These are phyloP conservation scores for Beauveria australis DNA, from an alignment of 2,329 filamentous ascomycete species.

Conservation along the genomic window DNA sequence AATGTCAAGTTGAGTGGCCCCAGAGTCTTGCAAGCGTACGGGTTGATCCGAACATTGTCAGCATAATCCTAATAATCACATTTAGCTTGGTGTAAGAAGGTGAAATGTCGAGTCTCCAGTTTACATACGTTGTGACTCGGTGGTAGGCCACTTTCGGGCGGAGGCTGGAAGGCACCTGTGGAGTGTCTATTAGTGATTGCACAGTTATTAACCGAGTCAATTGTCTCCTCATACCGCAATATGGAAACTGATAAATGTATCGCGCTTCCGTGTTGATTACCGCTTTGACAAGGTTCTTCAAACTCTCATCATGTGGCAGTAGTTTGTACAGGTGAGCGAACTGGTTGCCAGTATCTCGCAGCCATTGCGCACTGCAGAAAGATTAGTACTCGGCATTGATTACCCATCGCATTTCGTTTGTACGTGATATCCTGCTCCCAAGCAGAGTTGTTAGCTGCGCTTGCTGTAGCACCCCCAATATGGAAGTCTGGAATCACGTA, in stretches of 20 bases:
- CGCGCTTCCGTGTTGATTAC: conserved; percentile 64
- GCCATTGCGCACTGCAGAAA: conserved; percentile 45
- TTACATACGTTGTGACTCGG: conserved; percentile 18
- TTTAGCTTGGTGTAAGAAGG: background rate
- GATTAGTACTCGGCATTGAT: background rate
- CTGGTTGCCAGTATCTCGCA: conserved; percentile 74
- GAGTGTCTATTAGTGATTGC: background rate
- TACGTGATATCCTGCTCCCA: conserved; percentile 19
- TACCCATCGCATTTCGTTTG: background rate
- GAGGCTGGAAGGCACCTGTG: conserved; percentile 76
- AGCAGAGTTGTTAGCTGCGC: background rate
- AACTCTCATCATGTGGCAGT: conserved; percentile 45
- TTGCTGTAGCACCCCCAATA: background rate
- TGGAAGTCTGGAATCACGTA: conserved; percentile 63
- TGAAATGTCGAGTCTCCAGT: background rate
- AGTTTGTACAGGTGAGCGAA: conserved; percentile 60
- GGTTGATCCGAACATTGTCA: conserved; percentile 17
- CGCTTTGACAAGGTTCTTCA: conserved; percentile 61
- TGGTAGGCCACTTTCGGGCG: conserved; percentile 54
- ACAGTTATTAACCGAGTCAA: background rate
- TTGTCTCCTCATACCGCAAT: conserved; percentile 43
- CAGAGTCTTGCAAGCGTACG: conserved; percentile 14
- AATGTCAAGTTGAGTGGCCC: background rate
- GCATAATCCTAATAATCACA: conserved; percentile 14
- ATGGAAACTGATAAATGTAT: conserved; percentile 61